Evolutionary conservation across 176 grass and related monocot species (phyloP).

Genomic region (Panicum miliaceum): DNA sequence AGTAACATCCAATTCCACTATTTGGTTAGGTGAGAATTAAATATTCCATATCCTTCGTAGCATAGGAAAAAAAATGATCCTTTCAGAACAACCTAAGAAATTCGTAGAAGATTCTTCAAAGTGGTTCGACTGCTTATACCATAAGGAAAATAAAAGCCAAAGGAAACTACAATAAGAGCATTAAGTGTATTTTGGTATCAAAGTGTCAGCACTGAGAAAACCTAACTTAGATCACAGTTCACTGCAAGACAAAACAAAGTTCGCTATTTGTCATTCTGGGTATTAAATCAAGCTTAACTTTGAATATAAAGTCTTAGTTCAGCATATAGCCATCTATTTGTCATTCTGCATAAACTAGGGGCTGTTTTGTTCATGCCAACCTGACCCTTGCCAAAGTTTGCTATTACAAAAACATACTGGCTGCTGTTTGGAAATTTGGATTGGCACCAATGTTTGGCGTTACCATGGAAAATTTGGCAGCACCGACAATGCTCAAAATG

Average conservation of each 20-base stretch:
- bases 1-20: neutral
- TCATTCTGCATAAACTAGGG: neutral
- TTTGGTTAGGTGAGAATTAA: conserved; percentile 4
- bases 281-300: conserved; percentile 9
- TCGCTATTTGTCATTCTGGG: too few relatives aligned
- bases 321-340: neutral
- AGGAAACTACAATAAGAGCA: conserved; percentile 30
- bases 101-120: conserved; percentile 12
- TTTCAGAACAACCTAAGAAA: conserved; percentile 11
- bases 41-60: neutral
- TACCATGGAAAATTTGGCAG: neutral
- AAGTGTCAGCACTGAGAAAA: conserved; percentile 14
- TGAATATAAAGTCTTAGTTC: conserved; percentile 1
- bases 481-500: neutral
- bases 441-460: neutral
- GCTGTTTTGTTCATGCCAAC: neutral
- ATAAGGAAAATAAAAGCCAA: conserved; percentile 11
- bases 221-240: neutral
- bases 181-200: neutral
- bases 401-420: neutral
- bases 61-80: neutral
- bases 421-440: neutral
- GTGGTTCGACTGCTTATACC: conserved; percentile 32
- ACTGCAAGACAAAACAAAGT: conserved; percentile 3
- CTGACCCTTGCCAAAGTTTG: neutral